Base-by-base conservation (phyloP, 768 basidiomycete genomes). In the Phallus indusiatus region DNA sequence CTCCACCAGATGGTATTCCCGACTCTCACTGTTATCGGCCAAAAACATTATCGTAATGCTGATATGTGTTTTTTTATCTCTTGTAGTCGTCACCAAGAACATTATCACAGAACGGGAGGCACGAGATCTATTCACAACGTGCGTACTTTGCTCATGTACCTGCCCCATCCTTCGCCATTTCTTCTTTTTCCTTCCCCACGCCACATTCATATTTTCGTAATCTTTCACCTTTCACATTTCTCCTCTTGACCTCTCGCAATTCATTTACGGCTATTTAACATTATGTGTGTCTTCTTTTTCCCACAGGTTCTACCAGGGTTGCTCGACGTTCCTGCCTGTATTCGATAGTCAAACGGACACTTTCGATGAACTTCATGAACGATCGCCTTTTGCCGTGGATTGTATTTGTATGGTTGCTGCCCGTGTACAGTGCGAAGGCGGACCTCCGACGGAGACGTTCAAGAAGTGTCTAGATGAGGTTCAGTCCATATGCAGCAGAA, bases 321-420 rank as follows among this genome's bases (percentile, higher is more conserved):
- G 93, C 68, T 92, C 90, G 21, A 90, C 88, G 17, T 93, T 92
- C 69, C 72, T 93, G 66, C 90, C 94, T 48, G 84, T 95, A 5
- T 94, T 94, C 66, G 92, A 96, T 70, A 79, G 77, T 4, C 78
- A 73, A 47, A 74, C 80, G n/a, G 94, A 97, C 70, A 93, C 90
- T 0, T 96, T 83, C 71, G 89, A 94, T 49, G 81, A 83, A 47
- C 75, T 97, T 59, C 90, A 90, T 67, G 82, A 86, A 59, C 84
- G 94, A 51, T 95, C 93, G 54, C 94, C 94, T 0, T 96, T 95
- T 72, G 91, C 91, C 47, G 86, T 97, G 21, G 85, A 94, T 64
- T 84, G 86, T 20, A 94, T 97, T 35, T 93, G 94, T 68, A 90
- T 94, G 86, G 90, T 94, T 37, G 94, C 90, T 2, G 87, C 92